Conservation (phyloP, 345 rosid genomes). For the Nasturtium officinale region DNA sequence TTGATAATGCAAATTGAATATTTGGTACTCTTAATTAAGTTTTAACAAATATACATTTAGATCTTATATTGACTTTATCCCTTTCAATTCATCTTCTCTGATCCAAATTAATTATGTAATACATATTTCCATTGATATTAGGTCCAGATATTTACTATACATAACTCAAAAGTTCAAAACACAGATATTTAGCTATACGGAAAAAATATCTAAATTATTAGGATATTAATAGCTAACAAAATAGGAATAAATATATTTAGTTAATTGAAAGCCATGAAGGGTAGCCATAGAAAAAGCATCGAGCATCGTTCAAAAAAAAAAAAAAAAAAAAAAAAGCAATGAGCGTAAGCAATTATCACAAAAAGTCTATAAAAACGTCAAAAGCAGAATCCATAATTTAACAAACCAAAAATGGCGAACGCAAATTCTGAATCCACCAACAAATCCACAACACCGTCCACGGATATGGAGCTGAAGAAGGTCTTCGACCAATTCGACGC, state of each 20-base stretch:
- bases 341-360: neutral
- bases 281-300: slow-evolving; percentile 23
- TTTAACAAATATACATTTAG: neutral
- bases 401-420: slow-evolving; percentile 23
- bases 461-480: slow-evolving; percentile 52
- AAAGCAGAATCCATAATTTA: neutral
- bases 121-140: neutral
- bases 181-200: neutral
- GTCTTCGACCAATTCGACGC: slow-evolving; percentile 81
- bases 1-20: neutral
- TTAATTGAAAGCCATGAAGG: neutral
- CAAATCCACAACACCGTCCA: slow-evolving; percentile 19
- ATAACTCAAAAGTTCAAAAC: no score
- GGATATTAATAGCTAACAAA: neutral
- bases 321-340: neutral
- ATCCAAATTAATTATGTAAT: neutral
- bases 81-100: neutral
- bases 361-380: slow-evolving; percentile 32
- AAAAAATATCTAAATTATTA: neutral
- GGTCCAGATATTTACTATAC: neutral
- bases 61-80: slow-evolving; percentile 12
- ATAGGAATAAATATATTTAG: slow-evolving; percentile 25
- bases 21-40: neutral
- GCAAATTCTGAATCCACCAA: neutral
- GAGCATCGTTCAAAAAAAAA: slow-evolving; percentile 26